Evolutionary conservation across 306 rosid genomes (phyloP).

Genomic region (Rubus parviflorus): DNA sequence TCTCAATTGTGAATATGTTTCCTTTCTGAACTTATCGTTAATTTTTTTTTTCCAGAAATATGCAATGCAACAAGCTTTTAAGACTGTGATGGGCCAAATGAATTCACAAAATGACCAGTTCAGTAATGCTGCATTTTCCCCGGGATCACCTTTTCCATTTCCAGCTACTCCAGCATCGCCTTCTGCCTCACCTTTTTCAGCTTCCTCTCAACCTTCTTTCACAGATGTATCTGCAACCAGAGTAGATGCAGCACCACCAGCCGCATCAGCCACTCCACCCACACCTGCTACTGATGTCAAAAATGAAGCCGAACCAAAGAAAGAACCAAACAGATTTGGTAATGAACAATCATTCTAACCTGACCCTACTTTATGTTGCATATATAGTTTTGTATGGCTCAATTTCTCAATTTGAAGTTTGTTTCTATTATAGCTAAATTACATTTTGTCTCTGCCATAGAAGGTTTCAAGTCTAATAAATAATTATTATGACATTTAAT

Average conservation of each 20-base stretch:
- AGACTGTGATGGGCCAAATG: slow-evolving; percentile 93
- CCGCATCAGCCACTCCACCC: slow-evolving; percentile 36
- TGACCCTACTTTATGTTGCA: slow-evolving; percentile 5
- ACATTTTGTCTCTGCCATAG: neutral
- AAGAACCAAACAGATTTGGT: slow-evolving; percentile 65
- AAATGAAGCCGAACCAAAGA: slow-evolving; percentile 42
- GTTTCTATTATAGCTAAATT: neutral
- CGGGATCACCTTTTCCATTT: slow-evolving; percentile 85
- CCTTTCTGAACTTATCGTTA: slow-evolving; percentile 6
- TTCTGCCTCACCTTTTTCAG: slow-evolving; percentile 42
- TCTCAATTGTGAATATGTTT: slow-evolving; percentile 12
- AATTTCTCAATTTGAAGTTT: neutral
- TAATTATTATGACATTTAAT: neutral
- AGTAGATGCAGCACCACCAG: slow-evolving; percentile 45
- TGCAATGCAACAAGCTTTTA: slow-evolving; percentile 99
- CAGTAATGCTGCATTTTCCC: slow-evolving; percentile 55
- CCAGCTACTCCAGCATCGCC: slow-evolving; percentile 55
- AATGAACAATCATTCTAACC: slow-evolving; percentile 24
- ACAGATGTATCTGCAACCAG: slow-evolving; percentile 71
- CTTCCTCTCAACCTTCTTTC: slow-evolving; percentile 49
- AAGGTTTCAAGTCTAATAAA: slow-evolving; percentile 6
- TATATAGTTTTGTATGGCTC: neutral
- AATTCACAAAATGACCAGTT: slow-evolving; percentile 66
- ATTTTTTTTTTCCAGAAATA: slow-evolving; percentile 56
- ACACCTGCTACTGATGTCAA: slow-evolving; percentile 44